Evolutionary conservation across 176 grass and related monocot species (phyloP), one percentile per base, ranked within the genome.

Genomic region (Musa schizocarpa): DNA sequence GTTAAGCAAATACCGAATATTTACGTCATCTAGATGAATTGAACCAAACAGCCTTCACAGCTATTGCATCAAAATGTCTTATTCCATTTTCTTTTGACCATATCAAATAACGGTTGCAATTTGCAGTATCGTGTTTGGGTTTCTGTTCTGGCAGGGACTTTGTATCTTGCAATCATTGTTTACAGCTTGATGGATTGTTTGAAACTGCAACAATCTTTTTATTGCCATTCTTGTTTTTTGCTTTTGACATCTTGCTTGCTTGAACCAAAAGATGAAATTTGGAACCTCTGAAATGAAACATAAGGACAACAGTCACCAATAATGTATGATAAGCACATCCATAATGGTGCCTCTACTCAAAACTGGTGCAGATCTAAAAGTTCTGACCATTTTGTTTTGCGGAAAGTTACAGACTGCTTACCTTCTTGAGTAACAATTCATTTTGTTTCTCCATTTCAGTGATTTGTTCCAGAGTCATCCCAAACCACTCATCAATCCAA

Each of bases 401-500:
- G 16, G 14, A 62, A 62, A 80, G 52, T 58, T 20, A 63, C 25
- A 22, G 49, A 53, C 20, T 21, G 20, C 87, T 82, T 68, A 89
- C 90, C 84, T 93, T 89, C 69, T 93, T 88, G 58, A 98, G 88
- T 27, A 91, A 78, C 54, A 89, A 61, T 59, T 93, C 82, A 8
- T 84, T 98, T 77, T 98, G 79, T 81, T 78, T 81, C 77, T 98
- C 88, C 90, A 89, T 88, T 59, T 93, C 82, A 24, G 72, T 54
- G 69, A 98, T 87, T 68, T 91, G 88, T 70, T 86, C 84, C 78
- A 74, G n/a, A 5, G 84, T 87, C 90, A 98, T 93, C 67, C 90
- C 90, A 76, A 81, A 80, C 90, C 94, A 98, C 49, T 98, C 88
- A 84, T 98, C 94, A 71, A 93, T 93, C 90, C 88, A 98, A 70